Base-by-base conservation (phyloP, 2,329 filamentous ascomycete species). In the Venturia oleaginea region DNA sequence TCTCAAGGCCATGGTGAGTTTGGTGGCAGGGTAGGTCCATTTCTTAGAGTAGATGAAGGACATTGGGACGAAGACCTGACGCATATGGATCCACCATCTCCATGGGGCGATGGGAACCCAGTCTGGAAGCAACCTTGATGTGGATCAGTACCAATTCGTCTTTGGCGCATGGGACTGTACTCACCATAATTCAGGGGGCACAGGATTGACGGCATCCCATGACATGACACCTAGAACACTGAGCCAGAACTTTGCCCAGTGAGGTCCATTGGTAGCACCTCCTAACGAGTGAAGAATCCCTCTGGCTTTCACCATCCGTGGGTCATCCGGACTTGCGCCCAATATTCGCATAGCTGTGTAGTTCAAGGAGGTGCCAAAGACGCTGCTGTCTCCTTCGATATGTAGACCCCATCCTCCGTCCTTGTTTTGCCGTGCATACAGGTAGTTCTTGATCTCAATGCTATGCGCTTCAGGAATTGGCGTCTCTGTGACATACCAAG, bases 341-440 rank as follows among this genome's bases (percentile, higher is more conserved):
- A 97, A 78, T 1, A 99, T 79, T 40, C 94, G 86, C 67, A 97
- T 78, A 1, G 83, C 80, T 0, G 87, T 87, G 74, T 99, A 99
- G 74, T 96, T 97, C 81, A 97, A 84, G 0, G 84, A 80, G 0
- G 91, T 97, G 13, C 94, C 94, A 69, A 99, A 95, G 19, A 92
- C 92, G 0, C 90, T 92, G 72, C 90, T 96, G 69, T 96, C 89
- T 22, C 87, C 94, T 75, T 99, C 94, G 64, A 96, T 95, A 70
- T 99, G 94, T 43, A 99, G 78, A 0, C 94, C 94, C 94, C 94
- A 99, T 7, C 94, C 94, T n/a, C 94, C 93, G 75, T 97, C 91
- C 0, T 90, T 88, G 69, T 96, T 81, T 61, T 93, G 91, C 63
- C 92, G 86, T 4, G 91, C 90, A 71, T 91, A 90, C 0, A 99